A percentile compares a stretch with the other conserved stretches of the same genome.
Evolutionary conservation across 2,329 filamentous ascomycete genomes (phyloP).

Genomic region (Penicillium sp.): DNA sequence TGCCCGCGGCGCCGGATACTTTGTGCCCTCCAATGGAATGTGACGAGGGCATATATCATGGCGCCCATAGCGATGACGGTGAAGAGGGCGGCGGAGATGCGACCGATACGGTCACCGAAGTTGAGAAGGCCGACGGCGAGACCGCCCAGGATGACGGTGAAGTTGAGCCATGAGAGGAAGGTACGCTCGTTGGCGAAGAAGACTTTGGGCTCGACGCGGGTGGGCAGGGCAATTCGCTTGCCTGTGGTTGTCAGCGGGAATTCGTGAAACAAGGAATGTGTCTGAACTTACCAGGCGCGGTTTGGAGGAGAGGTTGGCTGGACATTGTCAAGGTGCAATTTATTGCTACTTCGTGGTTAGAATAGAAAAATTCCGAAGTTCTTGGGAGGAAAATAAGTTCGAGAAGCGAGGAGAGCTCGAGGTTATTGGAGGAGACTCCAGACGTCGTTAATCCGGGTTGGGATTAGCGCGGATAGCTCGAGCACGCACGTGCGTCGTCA

Average conservation of each 20-base stretch:
- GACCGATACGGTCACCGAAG: slow-evolving; percentile 92
- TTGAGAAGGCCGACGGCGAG: slow-evolving; percentile 96
- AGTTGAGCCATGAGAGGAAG: slow-evolving; percentile 99
- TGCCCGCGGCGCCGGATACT: slow-evolving; percentile 89
- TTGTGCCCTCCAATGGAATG: slow-evolving; percentile 96
- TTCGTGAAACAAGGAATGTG: neutral
- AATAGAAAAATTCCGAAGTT: neutral
- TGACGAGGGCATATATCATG: slow-evolving; percentile 92
- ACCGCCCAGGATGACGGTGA: slow-evolving; percentile 96
- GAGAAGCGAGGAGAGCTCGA: slow-evolving; percentile 2
- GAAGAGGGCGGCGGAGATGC: slow-evolving; percentile 91
- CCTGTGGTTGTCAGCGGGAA: slow-evolving; percentile 54
- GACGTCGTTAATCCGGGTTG: slow-evolving; percentile 5
- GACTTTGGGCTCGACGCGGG: slow-evolving; percentile 97
- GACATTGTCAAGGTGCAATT: slow-evolving; percentile 66
- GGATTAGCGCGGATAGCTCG: slow-evolving; percentile 20
- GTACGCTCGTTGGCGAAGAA: slow-evolving; percentile 99
- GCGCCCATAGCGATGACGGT: slow-evolving; percentile 91
- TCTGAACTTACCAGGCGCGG: slow-evolving; percentile 72
- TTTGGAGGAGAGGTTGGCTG: slow-evolving; percentile 92
- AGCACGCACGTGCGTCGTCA: slow-evolving; percentile 19
- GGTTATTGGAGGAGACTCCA: no score
- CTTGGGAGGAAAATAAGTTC: neutral
- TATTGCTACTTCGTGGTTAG: neutral
- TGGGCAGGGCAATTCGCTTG: slow-evolving; percentile 97